Base-by-base conservation (phyloP, 2,329 filamentous ascomycete genomes). In the Apiospora arundinis region DNA sequence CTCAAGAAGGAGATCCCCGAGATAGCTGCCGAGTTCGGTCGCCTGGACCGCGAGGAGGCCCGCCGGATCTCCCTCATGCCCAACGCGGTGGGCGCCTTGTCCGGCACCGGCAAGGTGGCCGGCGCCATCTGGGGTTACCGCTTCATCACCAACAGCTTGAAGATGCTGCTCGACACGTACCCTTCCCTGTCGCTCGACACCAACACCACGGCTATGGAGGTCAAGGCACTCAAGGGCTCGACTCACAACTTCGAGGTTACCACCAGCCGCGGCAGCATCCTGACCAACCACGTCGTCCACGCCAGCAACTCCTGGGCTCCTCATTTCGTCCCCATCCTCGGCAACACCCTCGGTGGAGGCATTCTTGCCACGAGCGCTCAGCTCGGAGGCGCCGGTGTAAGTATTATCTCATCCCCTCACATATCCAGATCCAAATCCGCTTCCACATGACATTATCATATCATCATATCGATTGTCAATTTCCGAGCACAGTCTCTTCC, bases 271-370 rank as follows among this genome's bases (percentile, higher is more conserved):
- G 88, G 87, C 2, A 73, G 56, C 0, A 81, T 90, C 45, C 77
- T 75, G 4, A 82, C 87, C 9, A 80, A 81, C 0, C 85, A 90
- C 69, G 80, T 92, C 1, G 81, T 91, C 2, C 87, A 91, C 73
- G 87, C 87, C 9, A 91, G 88, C 1, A 91, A 91, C 73, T 87
- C 81, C 6, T 86, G 86, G 73, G 82, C 86, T 0, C 78, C 84
- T 0, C 84, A 88, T 68, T 83, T 91, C 0, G 75, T 90, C 2
- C 87, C 88, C 0, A 83, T 81, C 0, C 79, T 90, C 1, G 80
- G 82, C 3, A 82, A 83, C 11, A 83, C 82, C 56, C 76, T 88
- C n/a, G 82, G 84, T 0, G 82, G 86, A 0, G 72, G 83, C 0
- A 78, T 85, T 3, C 85, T 80, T 5, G 85, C 87, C 70, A 89